Base-by-base conservation (phyloP, 768 basidiomycete species). In the Xerocomellus dryophilus region DNA sequence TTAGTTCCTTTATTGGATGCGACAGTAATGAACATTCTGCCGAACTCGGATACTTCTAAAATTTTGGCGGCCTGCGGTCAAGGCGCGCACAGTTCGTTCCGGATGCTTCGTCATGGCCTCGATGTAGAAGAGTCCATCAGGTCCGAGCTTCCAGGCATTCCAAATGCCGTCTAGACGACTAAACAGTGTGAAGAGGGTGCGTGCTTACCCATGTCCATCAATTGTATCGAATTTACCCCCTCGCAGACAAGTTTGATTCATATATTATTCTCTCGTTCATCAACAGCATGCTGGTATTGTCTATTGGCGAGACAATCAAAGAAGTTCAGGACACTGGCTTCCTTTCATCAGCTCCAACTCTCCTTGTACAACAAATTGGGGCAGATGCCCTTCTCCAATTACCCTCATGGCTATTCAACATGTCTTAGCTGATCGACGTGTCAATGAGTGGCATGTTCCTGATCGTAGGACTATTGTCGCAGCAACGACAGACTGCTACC, bases 281-380 rank as follows among this genome's bases (percentile, higher is more conserved):
- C 50, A 98, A 98, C 66, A 95, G 96, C 45, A 98, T 95, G 0
- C 83, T 98, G 21, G 94, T 98, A 9, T 79, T 98, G 7, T 95
- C 94, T 3, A 98, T 99, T 60, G 96, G 97, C 23, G 93, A 97
- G 71, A 97, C 93, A 6, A 98, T 99, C 61, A 97, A 98, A 71
- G 97, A 98, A 80, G 94, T 98, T 6, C 92, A 94, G 71, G 95
- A 99, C 64, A 98, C 95, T 0, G 96, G 97, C n/a, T 98, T 99
- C 80, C 78, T 98, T 34, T 97, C 94, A 14, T 93, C 93, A 15
- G 93, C 93, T 4, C 94, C 95, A 1, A 98, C 97, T 3, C 82
- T 99, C 23, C 96, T 95, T 4, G 96, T 98, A 2, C 95, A 99
- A 69, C 96, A 98, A 74, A 90, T 98, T 53, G 97, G 97, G 46